Percentiles rank a stretch among this genome's conserved stretches.
phyloP scores from a whole-genome alignment of 805 yeast species.

The Candida silvicultrix region DNA sequence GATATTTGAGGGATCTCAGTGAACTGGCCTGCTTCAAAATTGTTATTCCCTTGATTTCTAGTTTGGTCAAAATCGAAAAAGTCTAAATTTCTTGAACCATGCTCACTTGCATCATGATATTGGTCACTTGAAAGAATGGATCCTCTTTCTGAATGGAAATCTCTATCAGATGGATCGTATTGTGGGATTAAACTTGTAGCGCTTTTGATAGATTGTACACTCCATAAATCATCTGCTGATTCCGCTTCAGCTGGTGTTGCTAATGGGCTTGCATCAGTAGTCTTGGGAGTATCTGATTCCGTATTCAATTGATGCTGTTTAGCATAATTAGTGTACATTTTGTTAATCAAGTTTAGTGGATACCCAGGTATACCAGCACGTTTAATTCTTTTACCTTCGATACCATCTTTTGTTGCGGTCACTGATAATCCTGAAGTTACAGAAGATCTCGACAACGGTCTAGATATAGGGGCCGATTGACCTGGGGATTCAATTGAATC shows the following conservation, averaged over 20 bases:
- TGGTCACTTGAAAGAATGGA: background rate
- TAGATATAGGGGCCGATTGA: constrained; percentile 27
- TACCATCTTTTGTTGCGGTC: constrained; percentile 69
- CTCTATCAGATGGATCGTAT: constrained; percentile 10
- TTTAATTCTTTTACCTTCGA: constrained; percentile 55
- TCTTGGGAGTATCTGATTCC: background rate
- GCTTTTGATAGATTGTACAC: constrained; percentile 12
- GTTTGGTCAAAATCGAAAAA: background rate
- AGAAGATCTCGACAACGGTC: constrained; percentile 57
- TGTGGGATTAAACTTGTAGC: constrained; percentile 23
- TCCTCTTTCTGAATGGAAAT: background rate
- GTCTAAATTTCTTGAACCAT: background rate
- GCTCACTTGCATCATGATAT: background rate
- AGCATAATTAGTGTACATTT: constrained; percentile 25
- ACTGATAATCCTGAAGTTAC: constrained; percentile 64
- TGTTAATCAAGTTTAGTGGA: constrained; percentile 29
- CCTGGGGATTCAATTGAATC: background rate
- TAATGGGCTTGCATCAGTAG: background rate
- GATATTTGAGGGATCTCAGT: background rate
- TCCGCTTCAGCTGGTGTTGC: background rate
- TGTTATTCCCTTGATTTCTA: background rate
- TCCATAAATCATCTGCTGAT: constrained; percentile 14
- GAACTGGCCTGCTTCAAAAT: background rate
- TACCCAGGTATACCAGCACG: constrained; percentile 35
- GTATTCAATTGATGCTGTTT: background rate